Conservation (phyloP, 2,329 filamentous ascomycete species). For the Aspergillus unguis region DNA sequence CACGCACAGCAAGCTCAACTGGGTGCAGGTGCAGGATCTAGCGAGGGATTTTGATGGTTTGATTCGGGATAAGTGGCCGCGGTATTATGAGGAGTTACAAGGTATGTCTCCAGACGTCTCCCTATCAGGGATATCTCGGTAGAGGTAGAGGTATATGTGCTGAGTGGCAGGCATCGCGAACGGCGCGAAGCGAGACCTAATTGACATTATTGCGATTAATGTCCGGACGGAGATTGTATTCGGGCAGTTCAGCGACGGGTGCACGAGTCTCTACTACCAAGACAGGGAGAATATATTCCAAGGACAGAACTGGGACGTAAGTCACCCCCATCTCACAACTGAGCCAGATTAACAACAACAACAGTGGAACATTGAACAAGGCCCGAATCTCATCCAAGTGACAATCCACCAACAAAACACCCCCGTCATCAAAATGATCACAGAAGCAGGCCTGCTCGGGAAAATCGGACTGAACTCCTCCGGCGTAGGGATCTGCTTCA, state of each 20-base stretch:
- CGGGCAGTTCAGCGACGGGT: slow-evolving; percentile 53
- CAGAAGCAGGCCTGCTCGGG: slow-evolving; percentile 56
- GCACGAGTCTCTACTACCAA: slow-evolving; percentile 51
- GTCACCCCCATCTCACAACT: not conserved
- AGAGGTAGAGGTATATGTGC: not conserved
- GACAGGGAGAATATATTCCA: slow-evolving; percentile 39
- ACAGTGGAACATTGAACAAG: slow-evolving; percentile 9
- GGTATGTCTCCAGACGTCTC: slow-evolving; percentile 11
- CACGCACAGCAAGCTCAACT: slow-evolving; percentile 37
- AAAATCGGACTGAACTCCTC: slow-evolving; percentile 57
- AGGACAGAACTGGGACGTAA: slow-evolving; percentile 56
- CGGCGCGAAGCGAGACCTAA: slow-evolving; percentile 41
- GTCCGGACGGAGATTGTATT: slow-evolving; percentile 56
- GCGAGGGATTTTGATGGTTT: slow-evolving; percentile 42
- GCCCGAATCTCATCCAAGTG: slow-evolving; percentile 5
- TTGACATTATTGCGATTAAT: slow-evolving; percentile 53
- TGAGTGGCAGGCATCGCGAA: slow-evolving; percentile 25
- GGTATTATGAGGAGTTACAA: slow-evolving; percentile 33
- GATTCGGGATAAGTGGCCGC: slow-evolving; percentile 33
- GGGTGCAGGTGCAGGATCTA: slow-evolving; percentile 45
- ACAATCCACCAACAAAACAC: slow-evolving; percentile 30
- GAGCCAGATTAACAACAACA: not conserved
- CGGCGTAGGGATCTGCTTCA: slow-evolving; percentile 56
- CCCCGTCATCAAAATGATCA: slow-evolving; percentile 53
- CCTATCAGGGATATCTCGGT: not conserved